phyloP scores from a whole-genome alignment of 371 early-diverging fungal genomes.

The Fennellomyces sp. region DNA sequence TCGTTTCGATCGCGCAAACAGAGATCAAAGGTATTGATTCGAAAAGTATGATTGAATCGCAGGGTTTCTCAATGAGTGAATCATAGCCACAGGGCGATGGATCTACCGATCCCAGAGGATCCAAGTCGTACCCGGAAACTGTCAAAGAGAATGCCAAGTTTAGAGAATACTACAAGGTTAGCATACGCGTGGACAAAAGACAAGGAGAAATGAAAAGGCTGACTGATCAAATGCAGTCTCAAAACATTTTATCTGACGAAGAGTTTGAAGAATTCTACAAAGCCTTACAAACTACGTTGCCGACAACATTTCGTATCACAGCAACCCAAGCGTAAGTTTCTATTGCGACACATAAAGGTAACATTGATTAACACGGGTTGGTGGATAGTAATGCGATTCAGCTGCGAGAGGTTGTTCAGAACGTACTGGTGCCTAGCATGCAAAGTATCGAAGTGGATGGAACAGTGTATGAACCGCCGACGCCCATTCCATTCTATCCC shows the following conservation, averaged over 20 bases:
- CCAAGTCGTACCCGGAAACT: conserved; percentile 15
- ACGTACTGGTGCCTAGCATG: conserved; percentile 58
- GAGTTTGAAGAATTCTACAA: conserved; percentile 81
- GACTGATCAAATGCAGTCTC: conserved; percentile 39
- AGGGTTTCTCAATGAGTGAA: background rate
- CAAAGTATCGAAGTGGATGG: conserved; percentile 68
- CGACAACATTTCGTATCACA: conserved; percentile 93
- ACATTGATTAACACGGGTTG: conserved; percentile 4
- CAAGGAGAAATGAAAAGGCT: background rate
- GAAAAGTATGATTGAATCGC: background rate
- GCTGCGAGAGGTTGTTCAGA: conserved; percentile 57
- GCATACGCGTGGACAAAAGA: background rate
- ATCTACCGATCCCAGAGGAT: background rate
- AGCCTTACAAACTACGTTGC: conserved; percentile 69
- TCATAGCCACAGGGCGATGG: background rate
- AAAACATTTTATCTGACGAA: conserved; percentile 78
- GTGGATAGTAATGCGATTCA: conserved; percentile 48
- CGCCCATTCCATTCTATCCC: conserved; percentile 89
- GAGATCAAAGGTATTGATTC: background rate
- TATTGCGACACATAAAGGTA: conserved; percentile 3
- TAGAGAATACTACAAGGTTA: conserved; percentile 78
- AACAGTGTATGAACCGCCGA: conserved; percentile 72
- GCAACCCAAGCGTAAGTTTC: conserved; percentile 77
- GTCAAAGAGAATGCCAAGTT: conserved; percentile 69
- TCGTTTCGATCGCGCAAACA: background rate